Conservation (phyloP, 2,329 filamentous ascomycete species). For the Cercospora berteroae region DNA sequence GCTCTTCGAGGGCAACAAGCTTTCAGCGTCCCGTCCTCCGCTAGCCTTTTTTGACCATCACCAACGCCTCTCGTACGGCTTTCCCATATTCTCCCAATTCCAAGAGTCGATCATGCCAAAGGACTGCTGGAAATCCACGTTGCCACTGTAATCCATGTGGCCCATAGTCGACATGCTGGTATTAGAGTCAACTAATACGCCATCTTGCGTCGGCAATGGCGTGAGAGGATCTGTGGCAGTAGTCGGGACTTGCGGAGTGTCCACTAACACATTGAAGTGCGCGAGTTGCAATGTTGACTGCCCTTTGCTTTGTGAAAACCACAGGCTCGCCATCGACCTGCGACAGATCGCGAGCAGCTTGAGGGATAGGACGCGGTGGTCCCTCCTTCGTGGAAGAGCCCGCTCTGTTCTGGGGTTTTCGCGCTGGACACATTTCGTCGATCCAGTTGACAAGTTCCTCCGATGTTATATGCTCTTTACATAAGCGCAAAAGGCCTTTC, state of each 20-base stretch:
- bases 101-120: background rate
- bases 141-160: background rate
- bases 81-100: background rate
- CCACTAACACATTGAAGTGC: background rate
- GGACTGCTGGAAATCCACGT: background rate
- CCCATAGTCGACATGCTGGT: background rate
- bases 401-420: background rate
- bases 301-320: no score
- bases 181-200: background rate
- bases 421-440: background rate
- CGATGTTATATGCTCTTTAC: background rate
- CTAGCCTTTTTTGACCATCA: background rate
- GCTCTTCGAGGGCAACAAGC: no score
- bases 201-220: background rate
- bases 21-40: background rate
- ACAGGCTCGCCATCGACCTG: background rate
- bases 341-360: background rate
- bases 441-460: background rate
- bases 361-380: fast-evolving
- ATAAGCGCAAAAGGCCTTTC: background rate
- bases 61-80: background rate
- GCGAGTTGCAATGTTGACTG: background rate
- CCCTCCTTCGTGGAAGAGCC: background rate
- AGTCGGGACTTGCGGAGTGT: background rate
- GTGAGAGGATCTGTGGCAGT: background rate